Percentiles rank a stretch among this genome's conserved stretches.
Conservation (phyloP, 1,284 basidiomycete genomes). For the Ustilago loliicola region DNA sequence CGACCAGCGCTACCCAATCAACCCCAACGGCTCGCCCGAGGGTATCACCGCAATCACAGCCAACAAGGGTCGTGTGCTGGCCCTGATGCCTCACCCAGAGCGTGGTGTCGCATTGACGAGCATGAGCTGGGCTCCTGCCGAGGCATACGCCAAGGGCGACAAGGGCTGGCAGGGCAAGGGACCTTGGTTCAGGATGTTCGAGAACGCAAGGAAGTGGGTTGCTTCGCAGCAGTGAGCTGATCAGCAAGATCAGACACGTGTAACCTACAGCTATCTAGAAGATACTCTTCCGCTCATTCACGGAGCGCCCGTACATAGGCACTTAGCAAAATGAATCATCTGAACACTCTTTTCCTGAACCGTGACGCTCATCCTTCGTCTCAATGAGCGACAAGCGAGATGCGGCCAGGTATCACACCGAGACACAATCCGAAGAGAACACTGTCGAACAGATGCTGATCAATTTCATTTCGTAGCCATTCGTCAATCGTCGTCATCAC, state of each 20-base stretch:
- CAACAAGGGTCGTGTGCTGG: conserved; percentile 85
- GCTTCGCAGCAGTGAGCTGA: conserved; percentile 28
- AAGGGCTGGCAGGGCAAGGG: conserved; percentile 75
- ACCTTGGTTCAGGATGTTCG: conserved; percentile 96
- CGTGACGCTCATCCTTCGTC: background rate
- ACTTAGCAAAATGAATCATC: background rate
- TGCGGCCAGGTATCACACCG: background rate
- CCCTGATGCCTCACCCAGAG: conserved; percentile 86
- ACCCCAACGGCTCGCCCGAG: conserved; percentile 91
- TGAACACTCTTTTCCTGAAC: background rate
- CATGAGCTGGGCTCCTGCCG: conserved; percentile 69
- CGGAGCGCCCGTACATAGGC: background rate
- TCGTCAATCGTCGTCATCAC: conserved; percentile 12
- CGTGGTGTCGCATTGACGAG: conserved; percentile 65
- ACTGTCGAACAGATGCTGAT: background rate
- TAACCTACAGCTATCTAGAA: background rate
- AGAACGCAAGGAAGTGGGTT: conserved; percentile 78
- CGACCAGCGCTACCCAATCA: conserved; percentile 72
- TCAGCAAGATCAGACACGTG: background rate
- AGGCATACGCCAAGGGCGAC: conserved; percentile 24
- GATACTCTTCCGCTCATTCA: background rate
- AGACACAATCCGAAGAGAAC: background rate
- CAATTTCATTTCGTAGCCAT: background rate
- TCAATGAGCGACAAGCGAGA: background rate
- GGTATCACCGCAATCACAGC: conserved; percentile 92